Percentiles rank a stretch among this genome's conserved stretches.
Evolutionary conservation across 2,329 filamentous ascomycete species (phyloP).

Genomic region (Ceratocystis huliohia): DNA sequence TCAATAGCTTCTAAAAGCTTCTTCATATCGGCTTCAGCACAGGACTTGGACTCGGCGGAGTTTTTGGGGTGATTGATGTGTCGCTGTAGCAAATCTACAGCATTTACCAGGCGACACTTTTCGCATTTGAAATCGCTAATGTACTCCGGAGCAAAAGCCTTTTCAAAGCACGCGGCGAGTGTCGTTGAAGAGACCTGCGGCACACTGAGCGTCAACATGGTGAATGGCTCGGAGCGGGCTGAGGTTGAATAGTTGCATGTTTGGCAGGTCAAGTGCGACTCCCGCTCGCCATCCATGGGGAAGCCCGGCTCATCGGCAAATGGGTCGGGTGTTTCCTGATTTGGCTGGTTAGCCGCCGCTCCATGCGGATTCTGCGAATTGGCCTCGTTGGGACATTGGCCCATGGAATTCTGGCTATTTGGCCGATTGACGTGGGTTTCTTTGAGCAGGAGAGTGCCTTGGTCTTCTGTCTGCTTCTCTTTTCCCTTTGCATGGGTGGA

Average conservation of each 20-base stretch:
- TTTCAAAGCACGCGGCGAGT: constrained; percentile 80
- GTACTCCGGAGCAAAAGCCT: constrained; percentile 84
- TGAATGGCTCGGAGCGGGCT: constrained; percentile 71
- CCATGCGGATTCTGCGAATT: constrained; percentile 14
- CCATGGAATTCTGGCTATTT: too few relatives aligned
- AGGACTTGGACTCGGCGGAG: constrained; percentile 30
- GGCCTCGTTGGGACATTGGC: constrained; percentile 5
- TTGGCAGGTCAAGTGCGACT: constrained; percentile 90
- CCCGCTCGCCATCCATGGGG: constrained; percentile 79
- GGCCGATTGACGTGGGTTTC: background rate
- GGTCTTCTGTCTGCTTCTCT: too few relatives aligned
- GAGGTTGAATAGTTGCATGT: constrained; percentile 83
- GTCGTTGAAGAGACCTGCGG: constrained; percentile 71
- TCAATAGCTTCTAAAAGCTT: constrained; percentile 58
- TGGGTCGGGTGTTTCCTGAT: background rate
- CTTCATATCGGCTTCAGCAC: constrained; percentile 45
- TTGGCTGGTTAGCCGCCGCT: background rate
- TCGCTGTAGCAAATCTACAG: constrained; percentile 48
- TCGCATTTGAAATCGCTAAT: constrained; percentile 98
- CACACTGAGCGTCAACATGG: constrained; percentile 82
- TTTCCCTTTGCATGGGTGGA: too few relatives aligned
- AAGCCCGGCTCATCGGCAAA: constrained; percentile 54
- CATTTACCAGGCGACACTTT: constrained; percentile 75
- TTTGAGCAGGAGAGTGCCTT: too few relatives aligned
- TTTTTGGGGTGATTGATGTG: constrained; percentile 44